These are phyloP conservation scores for Tillandsia fasciculata DNA, from an alignment of 176 grass and related monocot species.

Conservation along the genomic window DNA sequence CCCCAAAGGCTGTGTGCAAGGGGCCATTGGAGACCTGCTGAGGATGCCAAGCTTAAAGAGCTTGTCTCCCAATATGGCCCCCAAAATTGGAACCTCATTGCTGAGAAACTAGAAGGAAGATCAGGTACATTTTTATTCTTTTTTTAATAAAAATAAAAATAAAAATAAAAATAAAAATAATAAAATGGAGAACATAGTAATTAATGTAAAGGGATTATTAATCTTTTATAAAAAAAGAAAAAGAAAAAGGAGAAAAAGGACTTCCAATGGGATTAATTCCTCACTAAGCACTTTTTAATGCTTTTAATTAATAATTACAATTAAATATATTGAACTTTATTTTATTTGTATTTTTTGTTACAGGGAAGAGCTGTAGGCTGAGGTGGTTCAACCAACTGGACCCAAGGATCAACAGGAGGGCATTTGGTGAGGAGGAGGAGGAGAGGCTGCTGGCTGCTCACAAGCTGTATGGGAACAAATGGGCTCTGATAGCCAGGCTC, in stretches of 20 bases:
- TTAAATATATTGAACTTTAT: too few species aligned
- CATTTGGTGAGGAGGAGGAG: slow-evolving; percentile 73
- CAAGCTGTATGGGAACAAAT: slow-evolving; percentile 83
- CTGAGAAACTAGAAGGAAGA: slow-evolving; percentile 77
- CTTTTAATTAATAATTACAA: too few species aligned
- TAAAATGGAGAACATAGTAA: too few species aligned
- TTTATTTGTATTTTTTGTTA: too few species aligned
- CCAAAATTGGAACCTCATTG: slow-evolving; percentile 94
- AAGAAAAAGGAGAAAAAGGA: too few species aligned
- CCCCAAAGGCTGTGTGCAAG: slow-evolving; percentile 1
- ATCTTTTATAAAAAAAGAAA: too few species aligned
- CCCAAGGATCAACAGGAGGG: slow-evolving; percentile 63
- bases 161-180: too few species aligned
- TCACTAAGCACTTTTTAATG: too few species aligned
- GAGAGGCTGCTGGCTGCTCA: slow-evolving; percentile 66
- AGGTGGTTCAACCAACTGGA: slow-evolving; percentile 96
- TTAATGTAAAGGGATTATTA: too few species aligned
- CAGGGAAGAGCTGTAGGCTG: slow-evolving; percentile 79
- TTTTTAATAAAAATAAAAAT: background rate
- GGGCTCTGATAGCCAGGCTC: slow-evolving; percentile 69
- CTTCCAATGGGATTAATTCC: too few species aligned
- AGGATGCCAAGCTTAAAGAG: slow-evolving; percentile 73
- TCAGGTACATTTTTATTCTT: slow-evolving; percentile 36
- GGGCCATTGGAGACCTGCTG: slow-evolving; percentile 72
- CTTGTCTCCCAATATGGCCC: slow-evolving; percentile 55